phyloP scores from a whole-genome alignment of 129 eudicot genomes.

The Kitagawia praeruptora region DNA sequence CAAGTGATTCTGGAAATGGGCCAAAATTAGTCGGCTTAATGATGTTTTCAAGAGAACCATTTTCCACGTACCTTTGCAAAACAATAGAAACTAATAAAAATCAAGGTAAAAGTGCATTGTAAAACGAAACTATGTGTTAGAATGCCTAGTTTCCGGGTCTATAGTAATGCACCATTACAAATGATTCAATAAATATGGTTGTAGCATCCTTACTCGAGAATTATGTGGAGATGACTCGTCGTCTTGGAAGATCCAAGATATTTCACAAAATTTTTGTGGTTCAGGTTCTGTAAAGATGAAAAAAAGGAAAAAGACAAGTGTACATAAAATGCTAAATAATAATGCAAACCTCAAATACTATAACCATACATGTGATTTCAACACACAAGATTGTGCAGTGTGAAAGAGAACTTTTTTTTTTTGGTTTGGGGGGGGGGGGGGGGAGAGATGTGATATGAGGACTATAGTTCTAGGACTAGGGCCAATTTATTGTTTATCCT shows the following conservation, averaged over 20 bases:
- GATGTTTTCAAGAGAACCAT: constrained; percentile 96
- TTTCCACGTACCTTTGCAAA: constrained; percentile 80
- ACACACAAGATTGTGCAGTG: background rate
- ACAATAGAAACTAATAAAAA: background rate
- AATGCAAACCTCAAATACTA: background rate
- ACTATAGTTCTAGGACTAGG: background rate
- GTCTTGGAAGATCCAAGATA: constrained; percentile 97
- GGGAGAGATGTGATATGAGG: background rate
- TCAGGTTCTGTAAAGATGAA: constrained; percentile 51
- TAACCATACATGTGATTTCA: background rate
- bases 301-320: background rate
- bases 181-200: background rate
- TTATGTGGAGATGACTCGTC: constrained; percentile 82
- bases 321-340: background rate
- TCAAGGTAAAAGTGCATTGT: background rate
- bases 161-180: constrained; percentile 6
- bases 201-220: constrained; percentile 79
- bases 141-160: background rate
- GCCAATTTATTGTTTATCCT: background rate
- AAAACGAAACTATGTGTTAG: background rate
- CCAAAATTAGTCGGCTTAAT: constrained; percentile 94
- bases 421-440: too few relatives aligned
- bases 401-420: background rate
- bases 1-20: constrained; percentile 93
- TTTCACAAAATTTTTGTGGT: constrained; percentile 93